Evolutionary conservation across 1,284 basidiomycete genomes (phyloP).

Genomic region (Ceratobasidium sp.): DNA sequence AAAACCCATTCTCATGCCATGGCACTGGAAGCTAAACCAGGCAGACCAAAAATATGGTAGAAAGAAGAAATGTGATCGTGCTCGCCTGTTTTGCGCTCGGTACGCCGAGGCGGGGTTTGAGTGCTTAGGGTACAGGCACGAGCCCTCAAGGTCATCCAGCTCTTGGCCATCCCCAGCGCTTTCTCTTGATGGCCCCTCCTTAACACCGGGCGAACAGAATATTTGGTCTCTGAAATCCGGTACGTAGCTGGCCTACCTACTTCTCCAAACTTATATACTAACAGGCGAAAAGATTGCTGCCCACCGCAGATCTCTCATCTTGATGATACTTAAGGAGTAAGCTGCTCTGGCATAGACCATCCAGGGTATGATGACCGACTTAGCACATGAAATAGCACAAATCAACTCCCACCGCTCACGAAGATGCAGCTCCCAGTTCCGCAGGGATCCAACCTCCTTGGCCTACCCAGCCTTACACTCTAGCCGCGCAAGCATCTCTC

Average conservation of each 20-base stretch:
- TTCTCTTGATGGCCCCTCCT: neutral
- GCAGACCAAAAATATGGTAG: neutral
- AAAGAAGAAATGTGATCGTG: conserved; percentile 14
- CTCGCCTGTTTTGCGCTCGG: neutral
- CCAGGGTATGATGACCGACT: neutral
- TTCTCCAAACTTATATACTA: too few species aligned
- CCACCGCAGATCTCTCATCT: too few species aligned
- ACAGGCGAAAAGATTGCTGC: too few species aligned
- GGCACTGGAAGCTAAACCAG: neutral
- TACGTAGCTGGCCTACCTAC: too few species aligned
- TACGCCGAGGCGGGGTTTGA: neutral
- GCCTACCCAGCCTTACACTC: too few species aligned
- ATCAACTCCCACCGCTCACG: neutral
- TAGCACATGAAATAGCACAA: neutral
- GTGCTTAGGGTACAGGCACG: conserved; percentile 10
- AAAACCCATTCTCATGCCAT: neutral
- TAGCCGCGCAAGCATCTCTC: too few species aligned
- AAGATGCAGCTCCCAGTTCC: too few species aligned
- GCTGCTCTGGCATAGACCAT: neutral
- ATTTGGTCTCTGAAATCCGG: neutral
- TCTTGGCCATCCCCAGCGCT: neutral
- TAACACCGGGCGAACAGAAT: neutral
- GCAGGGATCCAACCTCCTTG: too few species aligned
- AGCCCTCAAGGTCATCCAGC: neutral
- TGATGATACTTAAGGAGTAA: neutral